Conservation (phyloP, 2,329 filamentous ascomycete species). For the Aspergillus sp. region DNA sequence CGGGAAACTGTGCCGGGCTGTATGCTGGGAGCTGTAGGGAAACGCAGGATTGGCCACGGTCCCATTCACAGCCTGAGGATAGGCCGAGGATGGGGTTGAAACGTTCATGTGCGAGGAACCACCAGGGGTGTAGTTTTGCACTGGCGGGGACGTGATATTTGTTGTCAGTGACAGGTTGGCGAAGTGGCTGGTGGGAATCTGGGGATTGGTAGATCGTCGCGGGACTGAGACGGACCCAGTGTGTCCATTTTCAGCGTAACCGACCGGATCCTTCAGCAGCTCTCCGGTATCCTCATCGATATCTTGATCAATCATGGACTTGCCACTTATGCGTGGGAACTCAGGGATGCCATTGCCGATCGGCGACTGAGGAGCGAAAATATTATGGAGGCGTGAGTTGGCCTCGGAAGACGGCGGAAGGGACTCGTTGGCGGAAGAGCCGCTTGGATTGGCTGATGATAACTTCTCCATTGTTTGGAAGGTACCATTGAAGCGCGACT, state of each 20-base stretch:
- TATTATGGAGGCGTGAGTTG: constrained; percentile 51
- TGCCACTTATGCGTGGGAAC: constrained; percentile 55
- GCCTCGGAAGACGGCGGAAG: constrained; percentile 51
- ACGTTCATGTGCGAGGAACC: constrained; percentile 48
- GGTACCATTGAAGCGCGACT: constrained; percentile 61
- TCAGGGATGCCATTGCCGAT: constrained; percentile 55
- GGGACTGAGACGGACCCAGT: constrained; percentile 40
- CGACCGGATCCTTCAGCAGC: constrained; percentile 62
- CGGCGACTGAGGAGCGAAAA: constrained; percentile 63
- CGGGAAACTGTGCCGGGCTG: constrained; percentile 69
- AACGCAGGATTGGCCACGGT: constrained; percentile 53
- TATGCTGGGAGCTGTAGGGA: constrained; percentile 58
- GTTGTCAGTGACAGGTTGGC: constrained; percentile 70
- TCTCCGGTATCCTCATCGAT: constrained; percentile 63
- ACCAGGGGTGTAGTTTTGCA: constrained; percentile 54
- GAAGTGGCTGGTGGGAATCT: constrained; percentile 69
- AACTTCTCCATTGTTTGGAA: constrained; percentile 60
- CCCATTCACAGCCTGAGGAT: constrained; percentile 59
- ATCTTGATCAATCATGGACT: constrained; percentile 64
- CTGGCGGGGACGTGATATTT: constrained; percentile 56
- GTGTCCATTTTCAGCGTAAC: constrained; percentile 69
- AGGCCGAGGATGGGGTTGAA: constrained; percentile 53
- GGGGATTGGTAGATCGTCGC: constrained; percentile 70
- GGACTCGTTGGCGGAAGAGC: constrained; percentile 50
- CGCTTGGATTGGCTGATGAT: constrained; percentile 48